Evolutionary conservation across 176 grass and related monocot species (phyloP).

Genomic region (Carex myosuroides): DNA sequence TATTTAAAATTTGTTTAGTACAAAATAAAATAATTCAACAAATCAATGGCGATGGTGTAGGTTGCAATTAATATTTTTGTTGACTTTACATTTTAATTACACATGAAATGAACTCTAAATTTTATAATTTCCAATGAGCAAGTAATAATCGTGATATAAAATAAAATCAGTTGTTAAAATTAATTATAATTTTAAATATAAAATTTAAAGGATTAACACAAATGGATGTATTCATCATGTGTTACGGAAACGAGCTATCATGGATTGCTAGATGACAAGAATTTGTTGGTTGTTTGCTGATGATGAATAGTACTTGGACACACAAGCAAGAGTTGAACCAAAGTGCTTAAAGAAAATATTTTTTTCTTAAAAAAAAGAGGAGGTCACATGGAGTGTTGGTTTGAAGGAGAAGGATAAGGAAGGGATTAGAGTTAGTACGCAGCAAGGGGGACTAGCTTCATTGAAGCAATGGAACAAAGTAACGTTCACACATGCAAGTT

Average conservation of each 20-base stretch:
- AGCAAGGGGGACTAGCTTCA: neutral
- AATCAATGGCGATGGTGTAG: neutral
- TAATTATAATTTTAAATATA: neutral
- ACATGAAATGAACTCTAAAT: neutral
- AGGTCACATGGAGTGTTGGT: constrained; percentile 24
- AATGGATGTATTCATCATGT: neutral
- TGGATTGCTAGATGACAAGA: neutral
- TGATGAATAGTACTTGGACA: constrained; percentile 5
- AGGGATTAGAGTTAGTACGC: neutral
- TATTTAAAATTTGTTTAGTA: neutral
- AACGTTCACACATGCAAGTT: neutral
- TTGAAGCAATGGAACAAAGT: constrained; percentile 9
- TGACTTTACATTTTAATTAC: no score
- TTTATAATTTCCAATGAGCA: neutral
- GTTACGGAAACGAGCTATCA: neutral
- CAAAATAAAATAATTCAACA: no score
- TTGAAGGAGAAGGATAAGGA: constrained; percentile 17
- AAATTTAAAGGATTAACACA: neutral
- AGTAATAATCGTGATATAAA: neutral
- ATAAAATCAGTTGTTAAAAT: neutral
- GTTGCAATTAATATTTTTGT: neutral
- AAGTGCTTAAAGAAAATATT: neutral
- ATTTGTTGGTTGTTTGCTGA: neutral
- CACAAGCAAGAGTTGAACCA: constrained; percentile 11
- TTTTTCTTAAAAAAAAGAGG: constrained; percentile 1